A percentile compares a stretch with the other conserved stretches of the same genome.
Conservation (phyloP, 2,329 filamentous ascomycete species). For the Calonectria pauciramosa region DNA sequence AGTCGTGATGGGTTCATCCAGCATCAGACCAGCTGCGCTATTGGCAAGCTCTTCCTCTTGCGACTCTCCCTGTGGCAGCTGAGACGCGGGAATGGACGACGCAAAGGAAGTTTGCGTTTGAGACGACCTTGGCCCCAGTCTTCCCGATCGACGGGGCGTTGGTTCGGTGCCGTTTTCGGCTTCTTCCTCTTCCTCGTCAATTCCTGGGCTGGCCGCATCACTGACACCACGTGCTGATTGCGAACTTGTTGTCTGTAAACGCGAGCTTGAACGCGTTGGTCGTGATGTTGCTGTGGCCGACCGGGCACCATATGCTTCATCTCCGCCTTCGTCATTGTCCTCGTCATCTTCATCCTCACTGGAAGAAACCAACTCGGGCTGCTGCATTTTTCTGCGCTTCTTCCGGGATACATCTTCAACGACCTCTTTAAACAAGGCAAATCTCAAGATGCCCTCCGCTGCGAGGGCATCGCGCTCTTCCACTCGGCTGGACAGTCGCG, state of each 20-base stretch:
- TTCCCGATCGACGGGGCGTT: constrained; percentile 59
- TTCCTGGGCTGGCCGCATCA: constrained; percentile 42
- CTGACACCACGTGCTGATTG: constrained; percentile 39
- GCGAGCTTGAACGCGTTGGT: constrained; percentile 46
- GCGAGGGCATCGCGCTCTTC: constrained; percentile 90
- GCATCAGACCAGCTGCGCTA: constrained; percentile 57
- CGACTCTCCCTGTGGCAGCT: constrained; percentile 63
- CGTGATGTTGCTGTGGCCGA: constrained; percentile 42
- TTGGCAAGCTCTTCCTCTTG: constrained; percentile 61
- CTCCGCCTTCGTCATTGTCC: constrained; percentile 65
- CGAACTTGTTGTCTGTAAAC: constrained; percentile 39
- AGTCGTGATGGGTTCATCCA: constrained; percentile 66
- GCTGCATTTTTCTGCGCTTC: constrained; percentile 81
- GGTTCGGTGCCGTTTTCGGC: constrained; percentile 38
- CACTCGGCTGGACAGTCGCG: constrained; percentile 87
- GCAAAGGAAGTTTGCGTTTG: constrained; percentile 76
- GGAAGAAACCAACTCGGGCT: constrained; percentile 69
- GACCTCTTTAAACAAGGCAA: constrained; percentile 97
- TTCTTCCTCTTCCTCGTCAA: constrained; percentile 60
- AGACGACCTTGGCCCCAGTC: constrained; percentile 54
- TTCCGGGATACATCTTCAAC: constrained; percentile 84
- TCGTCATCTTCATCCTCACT: constrained; percentile 71
- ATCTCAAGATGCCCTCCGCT: constrained; percentile 90
- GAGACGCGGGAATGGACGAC: constrained; percentile 84
- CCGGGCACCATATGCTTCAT: constrained; percentile 67